Evolutionary conservation across 257 asterid genomes (phyloP), one percentile per base, ranked within the genome.

Genomic region (Parsonsia alboflavescens): DNA sequence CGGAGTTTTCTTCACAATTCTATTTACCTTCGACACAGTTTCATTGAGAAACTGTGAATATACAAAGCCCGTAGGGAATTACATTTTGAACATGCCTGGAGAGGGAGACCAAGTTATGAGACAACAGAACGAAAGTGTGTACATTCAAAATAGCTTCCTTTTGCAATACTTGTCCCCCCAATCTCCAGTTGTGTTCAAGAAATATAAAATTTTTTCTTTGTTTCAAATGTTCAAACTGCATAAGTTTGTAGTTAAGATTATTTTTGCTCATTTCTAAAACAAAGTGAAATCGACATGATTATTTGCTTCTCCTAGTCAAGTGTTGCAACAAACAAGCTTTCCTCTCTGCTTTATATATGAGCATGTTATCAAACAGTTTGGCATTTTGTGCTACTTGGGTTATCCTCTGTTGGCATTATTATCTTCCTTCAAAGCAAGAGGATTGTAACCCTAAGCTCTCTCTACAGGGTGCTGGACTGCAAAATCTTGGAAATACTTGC

Each of bases 401-500:
- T 64, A 10, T 36, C 69, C 5, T 30, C 5, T 22, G 41, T 45
- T 21, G 44, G 49, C 15, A 77, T 69, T 28, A 56, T 58, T 28
- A 12, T n/a, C 62, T 71, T 26, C 49, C 41, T 64, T 69, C 13
- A n/a, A 69, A 52, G 71, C 53, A 69, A 49, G 24, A n/a, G 44
- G 66, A 39, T 73, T 72, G 64, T 84, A 77, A 76, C 68, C 42
- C 45, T 24, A 10, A 69, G 62, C 77, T 54, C 63, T 50, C 57
- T 71, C 76, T 82, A 71, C 96, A 95, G 99, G 99, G 99, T 66
- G 99, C 99, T 30, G 99, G 99, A 59, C 83, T 95, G 81, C 96
- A 92, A 76, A 95, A 95, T 80, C 99, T 95, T 46, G 99, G 99
- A 72, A 95, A 95, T 66, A 95, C 99, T 10, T 95, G 99, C 80